Base-by-base conservation (phyloP, 106 monocot genomes). In the Allium cepa region DNA sequence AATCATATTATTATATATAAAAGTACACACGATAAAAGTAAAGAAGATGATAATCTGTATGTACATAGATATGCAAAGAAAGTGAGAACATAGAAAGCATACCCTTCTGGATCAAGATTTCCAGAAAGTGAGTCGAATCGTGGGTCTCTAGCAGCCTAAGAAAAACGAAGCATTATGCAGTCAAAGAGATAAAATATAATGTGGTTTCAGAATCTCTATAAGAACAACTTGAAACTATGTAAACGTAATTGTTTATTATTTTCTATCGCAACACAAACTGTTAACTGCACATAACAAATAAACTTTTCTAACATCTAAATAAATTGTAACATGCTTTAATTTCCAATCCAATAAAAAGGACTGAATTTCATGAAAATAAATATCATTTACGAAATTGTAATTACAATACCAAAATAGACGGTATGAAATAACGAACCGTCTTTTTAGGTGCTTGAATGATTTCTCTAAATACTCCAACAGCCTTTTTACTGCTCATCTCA, bases 401-500 rank as follows among this genome's bases (percentile, higher is more conserved):
- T 63, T 15, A 63, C 36, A 12, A 10, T 8, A 28, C 12, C 13
- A 63, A 46, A 22, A 46, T 7, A 63, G 45, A 63, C 7, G 47
- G 1, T 61, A 61, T 14, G 11, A 28, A 63, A 63, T 14, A 8
- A 63, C 63, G 46, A 17, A 97, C 96, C 36, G 36, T 5, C 88
- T 80, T 97, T 66, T 97, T 89, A 0, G 96, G 92, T 7, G 69
- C 84, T 75, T 89, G 88, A 53, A 97, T 79, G 16, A 92, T 86
- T 73, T 97, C 86, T 69, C 86, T 81, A 64, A 84, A 87, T 68
- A 80, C 85, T 62, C 81, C 71, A 9, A 89, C 79, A 4, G 71
- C 82, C 50, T 69, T 68, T 72, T 89, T 92, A 55, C 84, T 86
- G 64, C 96, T 92, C 62, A 97, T 75, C 79, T 96, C 88, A 75